These are phyloP conservation scores for Pythium graminicola DNA, from an alignment of 352 stramenopile species.

Conservation along the genomic window DNA sequence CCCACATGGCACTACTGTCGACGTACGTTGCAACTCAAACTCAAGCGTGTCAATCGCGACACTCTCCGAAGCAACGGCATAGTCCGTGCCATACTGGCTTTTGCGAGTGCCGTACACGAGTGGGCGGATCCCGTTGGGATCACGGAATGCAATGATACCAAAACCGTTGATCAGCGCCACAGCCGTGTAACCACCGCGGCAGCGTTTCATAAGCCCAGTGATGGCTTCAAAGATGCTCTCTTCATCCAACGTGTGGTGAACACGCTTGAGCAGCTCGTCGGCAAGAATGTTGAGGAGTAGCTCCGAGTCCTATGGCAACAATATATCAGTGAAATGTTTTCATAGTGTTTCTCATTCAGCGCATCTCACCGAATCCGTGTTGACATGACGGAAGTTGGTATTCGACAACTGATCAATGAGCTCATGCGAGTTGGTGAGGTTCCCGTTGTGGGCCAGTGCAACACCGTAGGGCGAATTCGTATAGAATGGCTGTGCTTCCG, in stretches of 20 bases:
- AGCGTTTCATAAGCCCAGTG: slow-evolving; percentile 91
- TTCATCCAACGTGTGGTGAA: slow-evolving; percentile 57
- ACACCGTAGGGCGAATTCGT: slow-evolving; percentile 99
- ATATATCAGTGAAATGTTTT: background rate
- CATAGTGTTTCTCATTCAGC: background rate
- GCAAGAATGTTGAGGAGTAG: slow-evolving; percentile 98
- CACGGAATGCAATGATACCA: slow-evolving; percentile 97
- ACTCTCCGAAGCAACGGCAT: slow-evolving; percentile 95
- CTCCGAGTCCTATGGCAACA: slow-evolving; percentile 89
- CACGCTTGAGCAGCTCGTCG: slow-evolving; percentile 89
- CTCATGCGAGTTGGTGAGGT: slow-evolving; percentile 97
- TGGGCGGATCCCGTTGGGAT: slow-evolving; percentile 96
- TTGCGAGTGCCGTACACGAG: slow-evolving; percentile 91
- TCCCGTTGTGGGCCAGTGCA: slow-evolving; percentile 97
- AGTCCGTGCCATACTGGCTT: slow-evolving; percentile 86
- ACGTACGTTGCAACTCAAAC: slow-evolving; percentile 87
- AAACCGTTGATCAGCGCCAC: slow-evolving; percentile 97
- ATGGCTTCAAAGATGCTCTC: slow-evolving; percentile 89
- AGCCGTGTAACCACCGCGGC: slow-evolving; percentile 95
- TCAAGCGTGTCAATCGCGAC: slow-evolving; percentile 98
- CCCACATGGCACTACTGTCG: no score
- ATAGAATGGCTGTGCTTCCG: slow-evolving; percentile 97
- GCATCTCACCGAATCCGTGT: slow-evolving; percentile 91
- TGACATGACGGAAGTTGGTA: slow-evolving; percentile 94
- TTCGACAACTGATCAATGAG: slow-evolving; percentile 90